A percentile compares a stretch with the other conserved stretches of the same genome.
Conservation (phyloP, 2,329 filamentous ascomycete genomes). For the Colletotrichum trifolii region DNA sequence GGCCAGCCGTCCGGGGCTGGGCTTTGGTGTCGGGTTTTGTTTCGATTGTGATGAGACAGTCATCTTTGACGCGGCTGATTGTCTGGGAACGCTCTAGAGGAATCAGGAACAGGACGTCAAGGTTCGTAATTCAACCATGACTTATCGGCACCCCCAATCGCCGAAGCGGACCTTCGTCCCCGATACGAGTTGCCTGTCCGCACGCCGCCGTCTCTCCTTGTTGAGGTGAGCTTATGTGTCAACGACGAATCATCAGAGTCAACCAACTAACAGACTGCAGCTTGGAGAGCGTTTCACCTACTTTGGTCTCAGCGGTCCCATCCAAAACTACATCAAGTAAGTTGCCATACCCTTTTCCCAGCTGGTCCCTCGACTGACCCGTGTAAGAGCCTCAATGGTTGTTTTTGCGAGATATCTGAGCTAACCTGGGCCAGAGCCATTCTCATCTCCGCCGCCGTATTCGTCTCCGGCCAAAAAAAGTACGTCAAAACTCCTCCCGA, state of each 20-base stretch:
- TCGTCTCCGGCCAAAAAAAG: conserved; percentile 24
- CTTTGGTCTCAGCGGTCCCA: conserved; percentile 45
- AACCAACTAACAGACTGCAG: conserved; percentile 11
- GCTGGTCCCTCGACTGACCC: not conserved
- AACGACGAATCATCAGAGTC: not conserved
- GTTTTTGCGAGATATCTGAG: too few relatives aligned
- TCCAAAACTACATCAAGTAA: conserved; percentile 47
- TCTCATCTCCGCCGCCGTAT: conserved; percentile 16
- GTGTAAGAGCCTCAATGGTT: not conserved
- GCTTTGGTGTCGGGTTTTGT: not conserved
- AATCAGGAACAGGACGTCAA: not conserved
- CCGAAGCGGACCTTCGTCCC: conserved; percentile 40
- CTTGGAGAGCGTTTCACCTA: conserved; percentile 46
- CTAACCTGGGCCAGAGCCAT: conserved; percentile 18
- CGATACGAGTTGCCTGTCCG: conserved; percentile 42
- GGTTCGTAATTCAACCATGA: too few relatives aligned
- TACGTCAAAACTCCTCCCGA: conserved; percentile 24
- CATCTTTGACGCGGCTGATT: not conserved
- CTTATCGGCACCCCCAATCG: conserved; percentile 13
- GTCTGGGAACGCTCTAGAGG: not conserved
- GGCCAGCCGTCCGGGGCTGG: not conserved
- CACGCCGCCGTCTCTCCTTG: conserved; percentile 42
- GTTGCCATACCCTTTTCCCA: not conserved
- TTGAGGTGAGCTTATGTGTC: conserved; percentile 35
- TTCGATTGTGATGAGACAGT: not conserved